phyloP scores from a whole-genome alignment of 495 filamentous ascomycete species.

The Daldinia caldariorum region DNA sequence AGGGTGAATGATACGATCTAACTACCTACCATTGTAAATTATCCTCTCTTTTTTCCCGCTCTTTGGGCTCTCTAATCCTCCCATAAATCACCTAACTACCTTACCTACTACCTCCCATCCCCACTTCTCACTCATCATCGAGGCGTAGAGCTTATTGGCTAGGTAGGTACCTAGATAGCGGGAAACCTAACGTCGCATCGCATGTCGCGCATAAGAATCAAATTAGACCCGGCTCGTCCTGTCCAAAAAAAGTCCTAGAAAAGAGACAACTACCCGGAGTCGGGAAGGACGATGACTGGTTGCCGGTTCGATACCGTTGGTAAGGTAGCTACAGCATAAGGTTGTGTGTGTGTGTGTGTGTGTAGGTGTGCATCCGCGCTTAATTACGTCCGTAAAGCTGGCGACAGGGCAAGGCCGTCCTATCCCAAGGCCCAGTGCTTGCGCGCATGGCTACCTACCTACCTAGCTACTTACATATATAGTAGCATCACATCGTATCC shows the following conservation, averaged over 20 bases:
- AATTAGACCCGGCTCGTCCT: not conserved
- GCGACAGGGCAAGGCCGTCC: not conserved
- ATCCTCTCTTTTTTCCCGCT: slow-evolving; percentile 10
- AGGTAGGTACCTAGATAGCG: slow-evolving; percentile 33
- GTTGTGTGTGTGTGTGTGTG: too few species aligned
- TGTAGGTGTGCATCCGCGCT: not conserved
- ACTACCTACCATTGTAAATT: too few species aligned
- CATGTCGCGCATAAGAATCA: slow-evolving; percentile 1
- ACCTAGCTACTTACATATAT: too few species aligned
- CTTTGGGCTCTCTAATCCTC: slow-evolving; percentile 24
- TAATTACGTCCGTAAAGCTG: not conserved
- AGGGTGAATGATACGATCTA: not conserved
- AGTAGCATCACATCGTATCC: too few species aligned
- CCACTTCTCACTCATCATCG: not conserved
- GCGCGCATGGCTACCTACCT: not conserved
- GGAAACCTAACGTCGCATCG: slow-evolving; percentile 24
- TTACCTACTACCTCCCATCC: not conserved
- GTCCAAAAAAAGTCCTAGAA: not conserved
- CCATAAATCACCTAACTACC: not conserved
- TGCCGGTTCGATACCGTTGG: not conserved
- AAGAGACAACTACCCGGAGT: slow-evolving; percentile 2
- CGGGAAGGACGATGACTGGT: slow-evolving; percentile 7
- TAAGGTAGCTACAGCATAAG: not conserved
- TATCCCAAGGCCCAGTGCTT: not conserved
- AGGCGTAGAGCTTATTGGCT: not conserved